Base-by-base conservation (phyloP, 2,329 filamentous ascomycete genomes). In the Monosporascus sp. region DNA sequence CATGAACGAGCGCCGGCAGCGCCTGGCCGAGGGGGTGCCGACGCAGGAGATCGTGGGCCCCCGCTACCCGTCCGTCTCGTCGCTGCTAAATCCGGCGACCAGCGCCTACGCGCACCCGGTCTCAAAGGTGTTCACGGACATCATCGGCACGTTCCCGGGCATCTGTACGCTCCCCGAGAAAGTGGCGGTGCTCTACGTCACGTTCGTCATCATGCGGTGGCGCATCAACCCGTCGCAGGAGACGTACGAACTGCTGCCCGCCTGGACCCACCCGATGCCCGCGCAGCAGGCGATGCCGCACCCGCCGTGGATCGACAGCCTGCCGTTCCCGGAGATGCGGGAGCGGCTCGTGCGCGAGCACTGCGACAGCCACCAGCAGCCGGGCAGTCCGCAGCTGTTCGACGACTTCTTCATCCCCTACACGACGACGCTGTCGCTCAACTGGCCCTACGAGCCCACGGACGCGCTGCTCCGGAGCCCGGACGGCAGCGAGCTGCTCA, bases 201-300 rank as follows among this genome's bases (percentile, higher is more conserved):
- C 96, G 89, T 96, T 95, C 70, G 78, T 92, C 35, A 67, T 91
- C 58, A 90, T 94, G 86, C 82, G 87, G 43, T 96, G 91, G 89
- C 85, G 90, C 67, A 87, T 96, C 53, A 82, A 82, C 27, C 90
- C 90, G 0, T 89, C 89, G 0, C 78, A 80, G 55, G 87, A 91
- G 60, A 95, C 91, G 71, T 92, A 88, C 68, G 82, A 90, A 24
- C 80, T 87, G 4, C 72, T 96, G 11, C 90, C 91, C 0, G 77
- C 83, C 5, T 96, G 88, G 83, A 73, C 86, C 39, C 79, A 79
- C 0, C 90, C 91, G 1, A 74, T 80, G 1, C 77, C 81, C 0
- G 79, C 78, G 7, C 90, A 96, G 66, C 71, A 89, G 17, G 77
- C 82, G 51, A 79, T 73, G 0, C 72, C 83, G 0, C 91, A 96